A percentile compares a stretch with the other conserved stretches of the same genome.
These are phyloP conservation scores for Ormosia emarginata DNA, from an alignment of 306 rosid species.

Conservation along the genomic window DNA sequence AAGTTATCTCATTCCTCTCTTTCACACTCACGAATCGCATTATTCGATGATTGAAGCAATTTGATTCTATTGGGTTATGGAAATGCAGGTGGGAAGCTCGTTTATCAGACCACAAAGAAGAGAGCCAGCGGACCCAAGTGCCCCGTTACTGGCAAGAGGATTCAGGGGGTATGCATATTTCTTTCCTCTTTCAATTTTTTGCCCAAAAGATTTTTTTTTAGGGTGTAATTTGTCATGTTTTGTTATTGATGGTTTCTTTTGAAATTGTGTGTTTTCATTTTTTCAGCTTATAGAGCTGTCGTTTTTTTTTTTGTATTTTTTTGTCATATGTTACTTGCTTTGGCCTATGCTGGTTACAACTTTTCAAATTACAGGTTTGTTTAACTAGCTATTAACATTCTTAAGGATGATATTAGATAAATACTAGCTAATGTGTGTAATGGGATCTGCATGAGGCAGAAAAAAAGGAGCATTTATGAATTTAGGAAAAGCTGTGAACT, in stretches of 20 bases:
- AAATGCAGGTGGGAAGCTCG: conserved; percentile 65
- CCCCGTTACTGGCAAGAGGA: conserved; percentile 79
- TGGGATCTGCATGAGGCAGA: background rate
- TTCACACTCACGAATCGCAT: background rate
- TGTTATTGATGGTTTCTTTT: background rate
- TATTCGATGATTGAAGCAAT: background rate
- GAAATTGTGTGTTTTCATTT: background rate
- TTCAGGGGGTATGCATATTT: conserved; percentile 53
- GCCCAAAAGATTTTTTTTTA: background rate
- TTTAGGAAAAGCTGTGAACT: background rate
- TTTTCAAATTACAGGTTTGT: background rate
- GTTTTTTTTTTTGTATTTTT: background rate
- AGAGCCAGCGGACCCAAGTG: conserved; percentile 80
- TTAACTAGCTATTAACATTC: background rate
- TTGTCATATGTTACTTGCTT: too few relatives aligned
- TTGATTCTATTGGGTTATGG: background rate
- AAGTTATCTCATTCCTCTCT: background rate
- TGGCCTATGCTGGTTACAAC: background rate
- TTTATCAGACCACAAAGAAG: conserved; percentile 73
- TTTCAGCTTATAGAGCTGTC: background rate
- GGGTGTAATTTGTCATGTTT: background rate
- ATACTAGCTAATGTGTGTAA: background rate
- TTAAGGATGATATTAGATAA: background rate
- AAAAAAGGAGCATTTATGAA: background rate
- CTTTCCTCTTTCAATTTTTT: background rate